These are phyloP conservation scores for Apiotrichum gracile DNA, from an alignment of 1,284 basidiomycete genomes.

Conservation along the genomic window DNA sequence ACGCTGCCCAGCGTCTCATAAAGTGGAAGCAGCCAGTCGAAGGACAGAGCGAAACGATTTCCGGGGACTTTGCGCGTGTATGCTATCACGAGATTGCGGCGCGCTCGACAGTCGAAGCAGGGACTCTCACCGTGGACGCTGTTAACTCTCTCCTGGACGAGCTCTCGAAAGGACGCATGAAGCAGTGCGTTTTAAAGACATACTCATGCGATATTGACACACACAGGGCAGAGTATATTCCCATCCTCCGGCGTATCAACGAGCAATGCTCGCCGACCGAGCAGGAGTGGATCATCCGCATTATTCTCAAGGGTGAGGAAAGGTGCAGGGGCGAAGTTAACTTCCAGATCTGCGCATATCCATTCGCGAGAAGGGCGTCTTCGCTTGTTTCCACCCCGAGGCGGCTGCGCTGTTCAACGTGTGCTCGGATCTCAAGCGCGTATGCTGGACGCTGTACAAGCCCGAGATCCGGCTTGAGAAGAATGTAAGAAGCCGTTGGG, in stretches of 20 bases:
- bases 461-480: constrained; percentile 42
- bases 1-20: constrained; percentile 68
- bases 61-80: constrained; percentile 80
- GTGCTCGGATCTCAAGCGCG: constrained; percentile 86
- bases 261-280: constrained; percentile 72
- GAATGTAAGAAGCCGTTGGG: too few relatives aligned
- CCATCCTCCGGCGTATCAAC: constrained; percentile 67
- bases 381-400: constrained; percentile 81
- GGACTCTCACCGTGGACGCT: constrained; percentile 67
- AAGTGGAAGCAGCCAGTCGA: constrained; percentile 79
- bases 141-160: constrained; percentile 74
- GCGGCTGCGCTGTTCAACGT: constrained; percentile 87
- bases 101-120: constrained; percentile 73
- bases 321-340: background rate
- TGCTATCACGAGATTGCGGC: constrained; percentile 76
- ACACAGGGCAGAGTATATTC: constrained; percentile 63
- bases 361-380: constrained; percentile 68
- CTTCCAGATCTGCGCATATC: constrained; percentile 48
- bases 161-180: constrained; percentile 46
- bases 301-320: constrained; percentile 70
- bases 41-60: constrained; percentile 24
- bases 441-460: constrained; percentile 57
- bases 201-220: background rate
- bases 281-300: constrained; percentile 84
- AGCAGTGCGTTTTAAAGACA: constrained; percentile 24